Evolutionary conservation across 768 basidiomycete species (phyloP).

Genomic region (Xerocomus potaroensis): DNA sequence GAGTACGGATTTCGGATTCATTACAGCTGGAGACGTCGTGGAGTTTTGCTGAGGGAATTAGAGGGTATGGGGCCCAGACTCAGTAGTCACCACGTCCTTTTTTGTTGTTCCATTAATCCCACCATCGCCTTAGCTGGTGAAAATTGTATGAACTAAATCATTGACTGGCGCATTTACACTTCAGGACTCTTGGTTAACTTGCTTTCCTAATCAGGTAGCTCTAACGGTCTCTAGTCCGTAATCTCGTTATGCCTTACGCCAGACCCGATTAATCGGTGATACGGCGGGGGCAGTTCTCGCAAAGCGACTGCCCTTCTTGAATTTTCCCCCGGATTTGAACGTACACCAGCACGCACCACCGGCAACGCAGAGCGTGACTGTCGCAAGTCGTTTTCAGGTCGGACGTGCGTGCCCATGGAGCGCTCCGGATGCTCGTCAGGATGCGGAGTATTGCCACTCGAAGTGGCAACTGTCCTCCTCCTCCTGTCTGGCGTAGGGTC

Average conservation of each 20-base stretch:
- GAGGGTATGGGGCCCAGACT: conserved; percentile 89
- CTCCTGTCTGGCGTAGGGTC: too few species aligned
- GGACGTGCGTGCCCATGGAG: background rate
- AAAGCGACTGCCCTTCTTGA: too few species aligned
- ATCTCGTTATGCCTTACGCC: too few species aligned
- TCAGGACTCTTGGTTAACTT: too few species aligned
- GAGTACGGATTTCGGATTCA: conserved; percentile 77
- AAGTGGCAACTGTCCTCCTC: background rate
- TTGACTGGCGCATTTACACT: too few species aligned
- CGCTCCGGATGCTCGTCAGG: background rate
- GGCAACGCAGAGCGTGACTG: conserved; percentile 20
- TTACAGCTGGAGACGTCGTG: conserved; percentile 74
- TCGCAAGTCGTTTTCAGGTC: conserved; percentile 18
- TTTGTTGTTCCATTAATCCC: background rate
- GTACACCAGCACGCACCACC: background rate
- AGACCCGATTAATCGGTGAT: too few species aligned
- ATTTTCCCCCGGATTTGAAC: background rate
- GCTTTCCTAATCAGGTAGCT: too few species aligned
- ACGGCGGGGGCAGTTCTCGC: too few species aligned
- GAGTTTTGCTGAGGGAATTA: conserved; percentile 88
- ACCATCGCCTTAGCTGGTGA: background rate
- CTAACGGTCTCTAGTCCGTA: too few species aligned
- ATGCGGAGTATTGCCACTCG: background rate
- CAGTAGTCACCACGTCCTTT: conserved; percentile 43
- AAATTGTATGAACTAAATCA: too few species aligned